A percentile compares a stretch with the other conserved stretches of the same genome.
Conservation (phyloP, 1,284 basidiomycete genomes). For the Boletellus dicymbophilus region DNA sequence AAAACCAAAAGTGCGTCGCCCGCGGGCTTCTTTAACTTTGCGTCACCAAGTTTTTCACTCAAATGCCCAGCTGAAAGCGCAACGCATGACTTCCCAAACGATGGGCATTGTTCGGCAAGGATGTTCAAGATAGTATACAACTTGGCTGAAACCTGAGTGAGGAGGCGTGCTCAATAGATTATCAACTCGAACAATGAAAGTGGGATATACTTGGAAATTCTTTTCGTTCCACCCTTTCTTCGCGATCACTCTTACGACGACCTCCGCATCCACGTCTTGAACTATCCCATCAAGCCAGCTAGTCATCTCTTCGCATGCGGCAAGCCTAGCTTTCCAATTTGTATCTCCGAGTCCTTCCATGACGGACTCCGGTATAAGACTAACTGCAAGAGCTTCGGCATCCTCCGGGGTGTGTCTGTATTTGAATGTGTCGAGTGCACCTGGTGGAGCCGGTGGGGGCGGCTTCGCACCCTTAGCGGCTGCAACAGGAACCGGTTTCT, state of each 20-base stretch:
- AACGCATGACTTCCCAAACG: constrained; percentile 85
- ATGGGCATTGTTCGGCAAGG: constrained; percentile 79
- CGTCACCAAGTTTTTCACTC: constrained; percentile 94
- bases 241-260: constrained; percentile 86
- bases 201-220: constrained; percentile 86
- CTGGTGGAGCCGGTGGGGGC: constrained; percentile 44
- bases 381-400: constrained; percentile 80
- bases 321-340: constrained; percentile 93
- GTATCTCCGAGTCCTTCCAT: constrained; percentile 78
- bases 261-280: constrained; percentile 81
- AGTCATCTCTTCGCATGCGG: constrained; percentile 85
- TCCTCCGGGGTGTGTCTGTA: constrained; percentile 93
- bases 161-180: constrained; percentile 7
- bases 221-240: constrained; percentile 99
- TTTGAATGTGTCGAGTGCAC: constrained; percentile 83
- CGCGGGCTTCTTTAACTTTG: constrained; percentile 98
- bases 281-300: constrained; percentile 78
- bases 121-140: constrained; percentile 76
- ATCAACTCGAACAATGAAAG: constrained; percentile 3
- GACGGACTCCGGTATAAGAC: constrained; percentile 74
- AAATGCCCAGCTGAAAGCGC: constrained; percentile 86
- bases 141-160: constrained; percentile 79
- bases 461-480: constrained; percentile 55
- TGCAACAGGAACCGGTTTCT: constrained; percentile 45
- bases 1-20: constrained; percentile 84